Percentiles rank a stretch among this genome's conserved stretches.
Conservation (phyloP, 2,329 filamentous ascomycete genomes). For the Fusarium sp. region DNA sequence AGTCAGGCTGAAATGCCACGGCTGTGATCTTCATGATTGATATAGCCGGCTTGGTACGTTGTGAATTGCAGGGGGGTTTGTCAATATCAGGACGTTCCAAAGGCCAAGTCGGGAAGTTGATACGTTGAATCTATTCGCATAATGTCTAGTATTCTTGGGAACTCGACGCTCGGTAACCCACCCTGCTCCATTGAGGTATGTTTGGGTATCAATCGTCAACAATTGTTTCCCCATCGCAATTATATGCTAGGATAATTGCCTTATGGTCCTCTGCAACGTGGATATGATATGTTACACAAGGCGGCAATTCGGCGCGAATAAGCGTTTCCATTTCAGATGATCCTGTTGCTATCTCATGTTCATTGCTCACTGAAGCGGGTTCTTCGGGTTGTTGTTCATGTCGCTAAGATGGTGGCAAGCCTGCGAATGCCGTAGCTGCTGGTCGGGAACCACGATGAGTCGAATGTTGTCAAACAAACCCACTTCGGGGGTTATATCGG, state of each 20-base stretch:
- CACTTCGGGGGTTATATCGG: constrained; percentile 1
- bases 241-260: background rate
- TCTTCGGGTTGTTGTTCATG: constrained; percentile 5
- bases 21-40: constrained; percentile 13
- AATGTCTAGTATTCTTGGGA: background rate
- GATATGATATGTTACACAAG: background rate
- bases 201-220: background rate
- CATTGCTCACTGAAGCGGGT: constrained; percentile 4
- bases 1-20: constrained; percentile 11
- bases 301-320: constrained; percentile 13
- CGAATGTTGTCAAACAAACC: background rate
- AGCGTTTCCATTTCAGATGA: constrained; percentile 19
- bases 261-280: constrained; percentile 1
- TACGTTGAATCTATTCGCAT: background rate
- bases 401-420: constrained; percentile 13
- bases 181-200: background rate
- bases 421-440: constrained; percentile 15
- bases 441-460: constrained; percentile 7
- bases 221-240: background rate
- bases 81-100: constrained; percentile 1
- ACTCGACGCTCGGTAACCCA: background rate
- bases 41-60: background rate
- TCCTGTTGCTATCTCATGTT: background rate
- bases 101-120: background rate
- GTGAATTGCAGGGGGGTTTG: constrained; percentile 6